These are phyloP conservation scores for Aurantiochytrium sp. DNA, from an alignment of 108 stramenopile genomes.

Conservation along the genomic window DNA sequence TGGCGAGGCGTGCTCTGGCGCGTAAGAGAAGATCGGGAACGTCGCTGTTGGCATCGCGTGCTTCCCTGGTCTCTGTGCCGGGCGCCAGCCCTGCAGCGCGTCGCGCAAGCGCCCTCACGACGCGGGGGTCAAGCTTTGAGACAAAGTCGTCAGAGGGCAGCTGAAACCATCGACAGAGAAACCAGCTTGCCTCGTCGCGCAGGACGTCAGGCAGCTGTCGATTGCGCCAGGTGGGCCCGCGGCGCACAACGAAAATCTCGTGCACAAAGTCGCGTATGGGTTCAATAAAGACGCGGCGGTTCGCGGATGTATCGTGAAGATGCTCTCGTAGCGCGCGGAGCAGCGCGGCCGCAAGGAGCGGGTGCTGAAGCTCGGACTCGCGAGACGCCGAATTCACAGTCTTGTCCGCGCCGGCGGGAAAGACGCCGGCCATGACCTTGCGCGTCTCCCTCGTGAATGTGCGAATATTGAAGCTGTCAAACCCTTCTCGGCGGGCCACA, in stretches of 20 bases:
- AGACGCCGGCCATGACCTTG: neutral
- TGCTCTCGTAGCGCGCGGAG: neutral
- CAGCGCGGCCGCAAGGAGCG: neutral
- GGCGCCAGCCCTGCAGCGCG: too few relatives aligned
- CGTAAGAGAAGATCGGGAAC: too few relatives aligned
- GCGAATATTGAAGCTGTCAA: neutral
- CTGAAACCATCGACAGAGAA: neutral
- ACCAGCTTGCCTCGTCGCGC: conserved; percentile 23
- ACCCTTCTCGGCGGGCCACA: neutral
- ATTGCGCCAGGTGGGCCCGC: neutral
- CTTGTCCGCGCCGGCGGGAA: neutral
- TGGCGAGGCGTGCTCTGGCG: too few relatives aligned
- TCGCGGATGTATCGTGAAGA: neutral
- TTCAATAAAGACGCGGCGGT: neutral
- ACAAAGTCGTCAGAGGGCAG: neutral
- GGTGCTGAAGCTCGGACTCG: neutral
- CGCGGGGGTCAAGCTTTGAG: neutral
- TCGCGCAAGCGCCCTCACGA: neutral
- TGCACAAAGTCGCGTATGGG: neutral
- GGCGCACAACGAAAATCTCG: neutral
- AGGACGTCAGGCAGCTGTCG: neutral
- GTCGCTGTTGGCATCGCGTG: too few relatives aligned
- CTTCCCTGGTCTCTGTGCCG: too few relatives aligned
- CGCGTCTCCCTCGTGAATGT: neutral
- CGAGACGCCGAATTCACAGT: too few relatives aligned